Evolutionary conservation across 176 grass and related monocot species (phyloP).

Genomic region (sorghum (Sorghum bicolor)): DNA sequence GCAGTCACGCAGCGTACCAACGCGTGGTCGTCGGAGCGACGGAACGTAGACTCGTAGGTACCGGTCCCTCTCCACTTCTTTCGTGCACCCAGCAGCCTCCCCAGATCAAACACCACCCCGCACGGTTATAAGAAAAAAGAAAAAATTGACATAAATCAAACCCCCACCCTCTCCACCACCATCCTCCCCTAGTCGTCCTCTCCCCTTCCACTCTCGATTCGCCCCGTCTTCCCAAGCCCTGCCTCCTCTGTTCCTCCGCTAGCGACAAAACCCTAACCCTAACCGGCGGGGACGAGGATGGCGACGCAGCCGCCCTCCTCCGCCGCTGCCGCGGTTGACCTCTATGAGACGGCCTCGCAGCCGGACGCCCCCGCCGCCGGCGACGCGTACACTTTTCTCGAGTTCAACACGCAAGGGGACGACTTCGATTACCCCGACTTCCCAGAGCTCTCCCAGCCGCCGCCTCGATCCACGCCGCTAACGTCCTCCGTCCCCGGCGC

Average conservation of each 20-base stretch:
- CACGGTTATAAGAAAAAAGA: neutral
- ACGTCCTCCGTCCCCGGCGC: constrained; percentile 25
- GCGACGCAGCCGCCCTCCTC: constrained; percentile 49
- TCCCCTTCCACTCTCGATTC: constrained; percentile 2
- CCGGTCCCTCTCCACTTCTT: neutral
- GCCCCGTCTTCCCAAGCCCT: constrained; percentile 25
- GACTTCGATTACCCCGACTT: constrained; percentile 89
- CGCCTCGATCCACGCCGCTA: constrained; percentile 58
- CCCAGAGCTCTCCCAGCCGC: constrained; percentile 76
- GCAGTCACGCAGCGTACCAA: neutral
- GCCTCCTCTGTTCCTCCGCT: neutral
- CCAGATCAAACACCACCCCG: neutral
- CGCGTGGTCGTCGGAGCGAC: neutral
- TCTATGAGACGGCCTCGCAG: constrained; percentile 98
- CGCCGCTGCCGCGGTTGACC: constrained; percentile 51
- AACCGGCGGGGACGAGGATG: constrained; percentile 31
- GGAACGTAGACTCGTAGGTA: neutral
- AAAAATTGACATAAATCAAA: constrained; percentile 23
- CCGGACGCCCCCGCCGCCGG: constrained; percentile 69
- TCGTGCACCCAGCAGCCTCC: constrained; percentile 1
- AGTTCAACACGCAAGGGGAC: constrained; percentile 98
- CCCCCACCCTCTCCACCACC: neutral
- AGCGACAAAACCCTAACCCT: constrained; percentile 71
- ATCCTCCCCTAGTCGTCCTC: neutral
- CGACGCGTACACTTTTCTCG: constrained; percentile 94